These are phyloP conservation scores for Trichocomaceae sp. DNA, from an alignment of 2,329 filamentous ascomycete genomes.

Conservation along the genomic window DNA sequence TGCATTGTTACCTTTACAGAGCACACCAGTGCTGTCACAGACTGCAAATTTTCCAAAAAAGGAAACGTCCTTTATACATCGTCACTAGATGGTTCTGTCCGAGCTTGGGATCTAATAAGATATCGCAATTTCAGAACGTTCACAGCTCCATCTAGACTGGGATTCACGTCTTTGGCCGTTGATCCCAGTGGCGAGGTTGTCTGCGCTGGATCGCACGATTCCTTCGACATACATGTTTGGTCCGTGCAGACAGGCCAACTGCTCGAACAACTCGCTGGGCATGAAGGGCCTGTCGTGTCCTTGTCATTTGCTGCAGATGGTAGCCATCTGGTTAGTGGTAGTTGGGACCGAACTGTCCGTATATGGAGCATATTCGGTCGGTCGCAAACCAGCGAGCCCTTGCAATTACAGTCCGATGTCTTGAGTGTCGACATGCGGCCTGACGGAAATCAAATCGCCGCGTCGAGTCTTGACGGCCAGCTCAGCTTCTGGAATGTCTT, in stretches of 20 bases:
- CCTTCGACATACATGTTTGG: conserved; percentile 97
- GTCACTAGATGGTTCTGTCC: conserved; percentile 85
- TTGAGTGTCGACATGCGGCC: conserved; percentile 79
- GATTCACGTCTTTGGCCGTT: conserved; percentile 91
- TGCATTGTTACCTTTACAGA: conserved; percentile 98
- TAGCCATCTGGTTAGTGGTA: conserved; percentile 76
- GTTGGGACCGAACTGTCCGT: conserved; percentile 92
- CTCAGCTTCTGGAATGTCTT: conserved; percentile 90
- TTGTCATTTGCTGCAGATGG: conserved; percentile 86
- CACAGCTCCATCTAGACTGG: conserved; percentile 82
- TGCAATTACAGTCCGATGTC: conserved; percentile 88
- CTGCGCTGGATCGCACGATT: conserved; percentile 89
- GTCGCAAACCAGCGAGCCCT: conserved; percentile 88
- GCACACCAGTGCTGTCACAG: conserved; percentile 85
- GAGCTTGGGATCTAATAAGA: conserved; percentile 92
- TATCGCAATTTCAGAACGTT: conserved; percentile 98
- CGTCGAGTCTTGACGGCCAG: conserved; percentile 89
- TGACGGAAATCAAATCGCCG: conserved; percentile 82
- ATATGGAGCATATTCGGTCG: conserved; percentile 94
- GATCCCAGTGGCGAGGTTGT: conserved; percentile 95
- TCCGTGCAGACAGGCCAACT: conserved; percentile 96
- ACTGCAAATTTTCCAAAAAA: conserved; percentile 89
- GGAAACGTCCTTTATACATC: conserved; percentile 95
- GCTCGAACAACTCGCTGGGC: conserved; percentile 80
- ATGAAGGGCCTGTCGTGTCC: conserved; percentile 87